Base-by-base conservation (phyloP, 768 basidiomycete genomes). In the Inosperma sp. region DNA sequence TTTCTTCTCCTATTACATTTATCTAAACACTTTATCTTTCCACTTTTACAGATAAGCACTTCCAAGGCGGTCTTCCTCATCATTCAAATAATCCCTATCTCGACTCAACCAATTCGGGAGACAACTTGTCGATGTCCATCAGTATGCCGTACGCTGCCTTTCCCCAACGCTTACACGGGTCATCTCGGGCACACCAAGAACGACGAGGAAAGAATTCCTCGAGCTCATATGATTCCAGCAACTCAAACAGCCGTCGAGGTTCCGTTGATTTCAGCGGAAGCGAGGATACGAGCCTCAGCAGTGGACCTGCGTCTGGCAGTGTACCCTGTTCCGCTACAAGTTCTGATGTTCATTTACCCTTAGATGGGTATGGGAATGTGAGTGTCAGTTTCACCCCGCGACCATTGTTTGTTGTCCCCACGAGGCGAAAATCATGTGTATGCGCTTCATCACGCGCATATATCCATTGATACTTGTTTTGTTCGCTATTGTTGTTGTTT, bases 331-430 rank as follows among this genome's bases (percentile, higher is more conserved):
- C 56, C 21, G 57, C 52, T 19, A 52, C 46, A 13, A 48, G 39
- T 23, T 51, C 47, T 12, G 51, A 51, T 23, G 68, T 74, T 8
- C 81, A 82, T 54, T 72, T 81, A 4, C 81, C 81, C 2, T 46
- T 68, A 27, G 62, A 59, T 33, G 29, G 19, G 33, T 21, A 21
- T 27, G 33, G 23, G 30, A 33, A n/a, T 19, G 14, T 35, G 21
- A 26, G 12, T 8, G 43, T 22, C 30, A 33, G 16, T 33, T 14
- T 17, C 39, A n/a, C n/a, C n/a, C n/a, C n/a, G n/a, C n/a, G n/a
- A n/a, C n/a, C n/a, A n/a, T n/a, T n/a, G n/a, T n/a, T n/a, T n/a
- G n/a, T n/a, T n/a, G n/a, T n/a, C n/a, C n/a, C n/a, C n/a, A n/a
- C n/a, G n/a, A n/a, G n/a, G n/a, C n/a, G n/a, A n/a, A n/a, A n/a